phyloP scores from a whole-genome alignment of 192 early-diverging fungal genomes.

The Umbelopsis ramanniana region DNA sequence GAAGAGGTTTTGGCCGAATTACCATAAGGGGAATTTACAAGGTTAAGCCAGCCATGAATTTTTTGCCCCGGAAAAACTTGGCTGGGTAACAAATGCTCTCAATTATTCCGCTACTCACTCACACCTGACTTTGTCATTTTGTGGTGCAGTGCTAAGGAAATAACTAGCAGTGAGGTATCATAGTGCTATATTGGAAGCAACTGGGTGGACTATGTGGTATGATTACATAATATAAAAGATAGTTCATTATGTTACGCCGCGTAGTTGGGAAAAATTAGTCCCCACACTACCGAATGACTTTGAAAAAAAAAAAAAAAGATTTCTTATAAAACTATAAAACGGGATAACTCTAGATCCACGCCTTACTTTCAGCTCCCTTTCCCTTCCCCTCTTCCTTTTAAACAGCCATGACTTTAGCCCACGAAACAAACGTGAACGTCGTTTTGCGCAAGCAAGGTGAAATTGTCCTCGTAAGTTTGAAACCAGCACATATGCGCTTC shows the following conservation, averaged over 20 bases:
- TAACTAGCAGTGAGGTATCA: no score
- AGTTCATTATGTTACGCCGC: background rate
- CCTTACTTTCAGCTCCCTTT: background rate
- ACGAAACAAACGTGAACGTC: slow-evolving; percentile 24
- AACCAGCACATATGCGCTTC: background rate
- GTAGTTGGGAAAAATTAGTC: background rate
- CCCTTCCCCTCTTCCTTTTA: no score
- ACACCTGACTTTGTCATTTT: background rate
- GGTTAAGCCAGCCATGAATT: background rate
- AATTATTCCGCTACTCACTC: slow-evolving; percentile 4
- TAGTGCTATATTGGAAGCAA: no score
- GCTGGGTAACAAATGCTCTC: background rate
- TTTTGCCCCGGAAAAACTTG: slow-evolving; percentile 11
- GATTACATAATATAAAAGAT: background rate
- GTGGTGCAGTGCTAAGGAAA: background rate
- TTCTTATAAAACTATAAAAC: background rate
- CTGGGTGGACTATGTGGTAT: background rate
- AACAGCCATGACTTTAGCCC: slow-evolving; percentile 11
- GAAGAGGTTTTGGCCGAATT: slow-evolving; percentile 1
- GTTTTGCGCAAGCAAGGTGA: slow-evolving; percentile 34
- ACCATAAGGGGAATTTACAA: slow-evolving; percentile 1
- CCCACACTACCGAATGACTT: slow-evolving; percentile 1
- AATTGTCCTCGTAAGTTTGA: slow-evolving; percentile 30
- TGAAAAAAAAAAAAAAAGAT: background rate
- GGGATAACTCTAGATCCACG: background rate